phyloP scores from a whole-genome alignment of 1,284 basidiomycete genomes.

The Filobasidium uniguttulatum region DNA sequence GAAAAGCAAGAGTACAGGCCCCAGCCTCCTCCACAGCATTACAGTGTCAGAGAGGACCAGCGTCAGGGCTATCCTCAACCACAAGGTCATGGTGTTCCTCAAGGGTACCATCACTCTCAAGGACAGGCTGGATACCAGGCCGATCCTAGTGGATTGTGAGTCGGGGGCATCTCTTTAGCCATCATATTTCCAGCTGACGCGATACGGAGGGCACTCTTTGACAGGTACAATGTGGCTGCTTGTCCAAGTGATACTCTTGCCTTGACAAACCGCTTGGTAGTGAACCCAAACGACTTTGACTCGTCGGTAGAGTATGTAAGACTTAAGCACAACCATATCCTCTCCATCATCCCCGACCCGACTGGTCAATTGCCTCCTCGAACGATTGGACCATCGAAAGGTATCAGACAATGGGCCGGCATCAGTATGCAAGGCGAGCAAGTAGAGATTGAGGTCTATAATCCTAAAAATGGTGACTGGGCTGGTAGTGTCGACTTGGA shows the following conservation, averaged over 20 bases:
- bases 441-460: conserved; percentile 55
- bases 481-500: conserved; percentile 66
- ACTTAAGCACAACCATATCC: conserved; percentile 52
- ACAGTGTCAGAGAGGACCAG: no score
- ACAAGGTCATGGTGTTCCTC: no score
- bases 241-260: conserved; percentile 46
- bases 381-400: conserved; percentile 44
- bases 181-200: not conserved
- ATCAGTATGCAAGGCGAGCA: conserved; percentile 63
- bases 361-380: conserved; percentile 53
- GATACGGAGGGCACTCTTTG: conserved; percentile 14
- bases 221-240: conserved; percentile 35
- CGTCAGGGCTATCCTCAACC: no score
- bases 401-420: conserved; percentile 64
- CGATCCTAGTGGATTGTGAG: conserved; percentile 9
- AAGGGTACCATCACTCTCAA: no score
- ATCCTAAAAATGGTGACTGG: conserved; percentile 50
- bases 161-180: not conserved
- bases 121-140: not conserved
- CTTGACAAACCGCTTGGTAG: conserved; percentile 66
- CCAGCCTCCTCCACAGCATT: no score
- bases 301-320: conserved; percentile 54
- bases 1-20: conserved; percentile 8
- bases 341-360: conserved; percentile 54
- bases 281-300: conserved; percentile 59